Evolutionary conservation across 805 yeast genomes (phyloP).

Genomic region (Kuraishia ogatae): DNA sequence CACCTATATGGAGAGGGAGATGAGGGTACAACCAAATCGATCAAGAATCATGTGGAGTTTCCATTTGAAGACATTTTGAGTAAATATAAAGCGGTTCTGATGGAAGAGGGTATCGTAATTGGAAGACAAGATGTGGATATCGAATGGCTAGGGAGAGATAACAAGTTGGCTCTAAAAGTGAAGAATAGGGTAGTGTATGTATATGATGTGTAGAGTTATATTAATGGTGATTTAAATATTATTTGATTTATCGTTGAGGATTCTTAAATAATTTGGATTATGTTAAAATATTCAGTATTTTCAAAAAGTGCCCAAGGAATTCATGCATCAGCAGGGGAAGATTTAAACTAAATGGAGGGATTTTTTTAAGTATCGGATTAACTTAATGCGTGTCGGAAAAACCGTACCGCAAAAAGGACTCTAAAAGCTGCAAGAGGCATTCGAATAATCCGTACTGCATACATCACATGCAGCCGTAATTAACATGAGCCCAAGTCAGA

Average conservation of each 20-base stretch:
- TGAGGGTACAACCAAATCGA: neutral
- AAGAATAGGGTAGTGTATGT: slow-evolving; percentile 15
- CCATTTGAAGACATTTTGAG: slow-evolving; percentile 3
- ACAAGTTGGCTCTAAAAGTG: slow-evolving; percentile 13
- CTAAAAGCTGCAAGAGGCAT: no score
- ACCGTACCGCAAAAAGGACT: neutral
- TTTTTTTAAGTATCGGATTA: neutral
- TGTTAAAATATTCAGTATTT: no score
- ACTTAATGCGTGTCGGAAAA: neutral
- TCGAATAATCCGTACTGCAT: no score
- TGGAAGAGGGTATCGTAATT: slow-evolving; percentile 6
- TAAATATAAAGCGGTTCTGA: slow-evolving; percentile 14
- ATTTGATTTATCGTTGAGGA: no score
- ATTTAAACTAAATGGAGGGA: no score
- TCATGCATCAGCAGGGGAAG: no score
- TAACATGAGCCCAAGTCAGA: no score
- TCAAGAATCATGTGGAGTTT: slow-evolving; percentile 1
- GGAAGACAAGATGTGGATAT: slow-evolving; percentile 9
- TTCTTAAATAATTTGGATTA: neutral
- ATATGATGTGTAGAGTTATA: slow-evolving; percentile 6
- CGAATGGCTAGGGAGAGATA: slow-evolving; percentile 14
- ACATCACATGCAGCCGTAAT: no score
- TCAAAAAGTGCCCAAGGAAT: no score
- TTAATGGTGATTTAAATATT: no score
- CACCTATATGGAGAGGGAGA: neutral